phyloP scores from a whole-genome alignment of 2,329 filamentous ascomycete genomes.

The Claviceps fusiformis region DNA sequence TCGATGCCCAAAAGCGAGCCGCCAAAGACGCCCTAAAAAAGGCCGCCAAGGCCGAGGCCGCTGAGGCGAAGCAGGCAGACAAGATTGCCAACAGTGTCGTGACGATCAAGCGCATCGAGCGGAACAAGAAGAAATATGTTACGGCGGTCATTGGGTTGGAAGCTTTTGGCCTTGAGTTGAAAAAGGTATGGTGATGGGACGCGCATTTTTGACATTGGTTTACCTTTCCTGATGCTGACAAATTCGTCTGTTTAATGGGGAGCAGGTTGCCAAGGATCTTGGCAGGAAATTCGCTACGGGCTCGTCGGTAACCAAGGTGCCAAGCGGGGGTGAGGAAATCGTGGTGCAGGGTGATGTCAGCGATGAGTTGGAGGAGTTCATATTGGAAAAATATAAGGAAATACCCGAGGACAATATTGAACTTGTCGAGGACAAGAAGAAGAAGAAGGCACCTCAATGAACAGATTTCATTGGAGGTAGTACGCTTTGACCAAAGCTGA shows the following conservation, averaged over 20 bases:
- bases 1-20: slow-evolving; percentile 87
- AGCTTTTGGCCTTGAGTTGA: slow-evolving; percentile 79
- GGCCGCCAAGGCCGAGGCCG: slow-evolving; percentile 80
- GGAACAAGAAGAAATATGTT: slow-evolving; percentile 95
- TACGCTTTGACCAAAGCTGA: background rate
- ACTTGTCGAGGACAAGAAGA: slow-evolving; percentile 91
- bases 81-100: slow-evolving; percentile 72
- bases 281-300: slow-evolving; percentile 98
- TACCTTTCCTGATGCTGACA: background rate
- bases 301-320: slow-evolving; percentile 77
- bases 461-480: background rate
- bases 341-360: slow-evolving; percentile 95
- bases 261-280: slow-evolving; percentile 71
- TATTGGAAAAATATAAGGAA: slow-evolving; percentile 76
- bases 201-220: background rate
- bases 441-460: slow-evolving; percentile 32
- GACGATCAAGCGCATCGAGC: slow-evolving; percentile 90
- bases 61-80: slow-evolving; percentile 70
- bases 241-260: background rate
- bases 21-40: slow-evolving; percentile 97
- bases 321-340: slow-evolving; percentile 84
- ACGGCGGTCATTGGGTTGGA: slow-evolving; percentile 87
- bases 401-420: slow-evolving; percentile 95
- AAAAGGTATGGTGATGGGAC: slow-evolving; percentile 45
- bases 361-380: slow-evolving; percentile 83